A percentile compares a stretch with the other conserved stretches of the same genome.
These are phyloP conservation scores for Persicaria maculosa DNA, from an alignment of 148 eudicot species.

Conservation along the genomic window DNA sequence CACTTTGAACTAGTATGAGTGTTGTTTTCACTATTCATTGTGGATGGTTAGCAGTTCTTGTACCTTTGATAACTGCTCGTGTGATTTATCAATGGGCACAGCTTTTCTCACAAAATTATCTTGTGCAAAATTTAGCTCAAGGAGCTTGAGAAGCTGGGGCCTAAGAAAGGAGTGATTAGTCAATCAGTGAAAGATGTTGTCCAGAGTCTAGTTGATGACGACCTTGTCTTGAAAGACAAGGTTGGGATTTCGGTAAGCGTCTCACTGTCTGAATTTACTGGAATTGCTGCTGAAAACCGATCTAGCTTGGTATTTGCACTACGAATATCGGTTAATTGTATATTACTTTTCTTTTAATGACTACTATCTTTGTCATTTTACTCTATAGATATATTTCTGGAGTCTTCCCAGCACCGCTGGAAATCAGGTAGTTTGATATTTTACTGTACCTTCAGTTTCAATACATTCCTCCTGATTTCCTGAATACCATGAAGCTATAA, in stretches of 20 bases:
- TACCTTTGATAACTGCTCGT: not conserved
- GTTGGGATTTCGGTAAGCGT: conserved; percentile 79
- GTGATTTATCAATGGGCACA: not conserved
- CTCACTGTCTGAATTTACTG: conserved; percentile 6
- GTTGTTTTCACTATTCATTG: conserved; percentile 5
- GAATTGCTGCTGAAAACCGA: not conserved
- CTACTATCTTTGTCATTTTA: not conserved
- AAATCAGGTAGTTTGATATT: conserved; percentile 57
- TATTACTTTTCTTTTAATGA: conserved; percentile 1
- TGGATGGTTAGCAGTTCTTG: not conserved
- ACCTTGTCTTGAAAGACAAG: conserved; percentile 91
- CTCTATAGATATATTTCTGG: conserved; percentile 88
- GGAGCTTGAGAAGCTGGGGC: conserved; percentile 97
- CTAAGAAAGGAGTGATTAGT: conserved; percentile 91
- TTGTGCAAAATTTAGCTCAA: conserved; percentile 52
- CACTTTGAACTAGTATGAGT: not conserved
- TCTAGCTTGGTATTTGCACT: not conserved
- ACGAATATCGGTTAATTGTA: not conserved
- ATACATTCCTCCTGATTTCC: not conserved
- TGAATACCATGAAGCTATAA: not conserved
- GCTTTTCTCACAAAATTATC: conserved; percentile 1
- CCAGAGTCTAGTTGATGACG: conserved; percentile 96
- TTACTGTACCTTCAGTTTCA: not conserved
- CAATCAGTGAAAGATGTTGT: conserved; percentile 96
- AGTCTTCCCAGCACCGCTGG: conserved; percentile 99